Evolutionary conservation across 164 flowering plant genomes (phyloP).

Genomic region (Nymphaea colorata): DNA sequence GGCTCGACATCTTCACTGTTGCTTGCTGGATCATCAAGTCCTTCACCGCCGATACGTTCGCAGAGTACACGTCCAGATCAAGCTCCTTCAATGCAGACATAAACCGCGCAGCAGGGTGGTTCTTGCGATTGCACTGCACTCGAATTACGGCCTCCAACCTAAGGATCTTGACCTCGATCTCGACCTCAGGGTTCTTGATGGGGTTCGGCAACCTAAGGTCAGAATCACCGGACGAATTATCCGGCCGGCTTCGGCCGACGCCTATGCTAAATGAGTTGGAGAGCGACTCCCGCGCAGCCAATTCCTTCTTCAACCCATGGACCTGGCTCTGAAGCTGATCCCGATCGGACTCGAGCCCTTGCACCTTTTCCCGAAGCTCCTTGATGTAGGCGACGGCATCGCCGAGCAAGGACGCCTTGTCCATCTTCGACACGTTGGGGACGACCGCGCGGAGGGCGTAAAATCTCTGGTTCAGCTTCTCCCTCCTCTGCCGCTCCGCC

Average conservation of each 20-base stretch:
- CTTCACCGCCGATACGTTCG: conserved; percentile 86
- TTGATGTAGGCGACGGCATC: conserved; percentile 81
- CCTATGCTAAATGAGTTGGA: neutral
- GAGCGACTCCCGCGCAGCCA: conserved; percentile 14
- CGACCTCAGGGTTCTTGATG: conserved; percentile 28
- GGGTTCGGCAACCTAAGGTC: conserved; percentile 3
- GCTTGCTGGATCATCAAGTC: conserved; percentile 94
- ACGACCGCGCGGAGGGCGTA: conserved; percentile 89
- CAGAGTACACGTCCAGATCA: conserved; percentile 73
- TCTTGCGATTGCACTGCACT: conserved; percentile 54
- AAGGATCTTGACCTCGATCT: conserved; percentile 70
- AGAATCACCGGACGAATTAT: neutral
- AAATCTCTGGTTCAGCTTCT: conserved; percentile 91
- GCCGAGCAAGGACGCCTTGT: conserved; percentile 86
- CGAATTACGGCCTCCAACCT: conserved; percentile 84
- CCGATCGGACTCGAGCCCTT: conserved; percentile 35
- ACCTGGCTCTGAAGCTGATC: conserved; percentile 41
- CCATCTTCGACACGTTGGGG: conserved; percentile 96
- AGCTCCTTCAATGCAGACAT: conserved; percentile 79
- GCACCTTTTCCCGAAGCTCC: conserved; percentile 55
- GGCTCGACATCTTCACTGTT: conserved; percentile 61
- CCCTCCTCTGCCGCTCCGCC: conserved; percentile 91
- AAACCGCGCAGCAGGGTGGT: conserved; percentile 85
- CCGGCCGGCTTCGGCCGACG: neutral
- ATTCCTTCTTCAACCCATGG: conserved; percentile 43